A percentile compares a stretch with the other conserved stretches of the same genome.
Conservation (phyloP, 176 grass and related monocot species). For the Rhynchospora tenuis region DNA sequence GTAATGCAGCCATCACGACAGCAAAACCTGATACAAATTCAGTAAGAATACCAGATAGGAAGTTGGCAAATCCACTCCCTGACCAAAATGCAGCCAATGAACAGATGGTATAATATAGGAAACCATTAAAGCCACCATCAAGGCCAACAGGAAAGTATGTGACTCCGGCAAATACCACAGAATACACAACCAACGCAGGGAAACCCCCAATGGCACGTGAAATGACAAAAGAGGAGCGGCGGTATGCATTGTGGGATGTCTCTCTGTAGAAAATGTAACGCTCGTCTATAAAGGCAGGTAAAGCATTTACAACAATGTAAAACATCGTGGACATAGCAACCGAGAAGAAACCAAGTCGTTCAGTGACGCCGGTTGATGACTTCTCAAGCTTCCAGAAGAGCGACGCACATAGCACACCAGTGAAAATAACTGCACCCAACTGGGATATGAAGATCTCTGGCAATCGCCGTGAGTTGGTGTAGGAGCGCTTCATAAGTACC, state of each 20-base stretch:
- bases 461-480: conserved; percentile 55
- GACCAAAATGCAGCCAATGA: conserved; percentile 66
- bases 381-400: conserved; percentile 48
- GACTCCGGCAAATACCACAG: conserved; percentile 61
- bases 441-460: conserved; percentile 59
- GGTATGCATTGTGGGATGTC: conserved; percentile 77
- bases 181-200: conserved; percentile 55
- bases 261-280: conserved; percentile 88
- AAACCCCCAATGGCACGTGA: conserved; percentile 66
- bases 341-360: conserved; percentile 78
- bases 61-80: conserved; percentile 71
- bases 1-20: conserved; percentile 57
- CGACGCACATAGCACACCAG: conserved; percentile 55
- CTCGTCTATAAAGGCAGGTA: conserved; percentile 80
- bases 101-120: conserved; percentile 61
- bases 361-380: conserved; percentile 31
- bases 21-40: conserved; percentile 73
- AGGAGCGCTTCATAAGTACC: conserved; percentile 53
- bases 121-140: conserved; percentile 31
- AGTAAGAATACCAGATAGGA: conserved; percentile 65
- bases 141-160: conserved; percentile 62
- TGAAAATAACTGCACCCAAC: conserved; percentile 54
- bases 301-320: conserved; percentile 73
- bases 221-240: conserved; percentile 72
- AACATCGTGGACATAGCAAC: conserved; percentile 68